These are phyloP conservation scores for Neofusicoccum cordaticola DNA, from an alignment of 2,329 filamentous ascomycete genomes.

Conservation along the genomic window DNA sequence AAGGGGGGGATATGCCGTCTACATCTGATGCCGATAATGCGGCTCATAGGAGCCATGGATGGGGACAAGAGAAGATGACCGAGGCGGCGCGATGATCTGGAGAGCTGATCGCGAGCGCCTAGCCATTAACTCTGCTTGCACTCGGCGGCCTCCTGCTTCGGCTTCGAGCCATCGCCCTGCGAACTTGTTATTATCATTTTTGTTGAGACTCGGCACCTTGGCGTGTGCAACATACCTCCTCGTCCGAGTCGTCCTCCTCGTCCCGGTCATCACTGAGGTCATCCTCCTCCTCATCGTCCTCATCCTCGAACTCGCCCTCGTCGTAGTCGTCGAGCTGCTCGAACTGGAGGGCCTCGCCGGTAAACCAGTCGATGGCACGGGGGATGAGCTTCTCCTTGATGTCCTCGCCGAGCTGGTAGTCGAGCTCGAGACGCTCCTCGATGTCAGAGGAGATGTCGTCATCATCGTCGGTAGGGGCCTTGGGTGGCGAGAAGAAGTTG, in stretches of 20 bases:
- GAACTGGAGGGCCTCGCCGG: constrained; percentile 92
- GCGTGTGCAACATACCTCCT: constrained; percentile 28
- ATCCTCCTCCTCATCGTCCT: constrained; percentile 89
- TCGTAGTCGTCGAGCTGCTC: constrained; percentile 89
- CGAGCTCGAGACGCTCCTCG: constrained; percentile 94
- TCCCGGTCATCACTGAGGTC: constrained; percentile 78
- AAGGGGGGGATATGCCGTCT: constrained; percentile 17
- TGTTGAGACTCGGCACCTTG: not conserved
- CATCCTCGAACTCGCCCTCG: constrained; percentile 79
- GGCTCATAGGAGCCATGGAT: not conserved
- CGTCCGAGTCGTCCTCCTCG: constrained; percentile 59
- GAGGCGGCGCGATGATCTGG: constrained; percentile 3
- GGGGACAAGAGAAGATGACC: constrained; percentile 6
- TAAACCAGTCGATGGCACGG: constrained; percentile 98
- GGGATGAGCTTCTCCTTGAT: constrained; percentile 99
- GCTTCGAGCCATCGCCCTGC: constrained; percentile 42
- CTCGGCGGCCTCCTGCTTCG: constrained; percentile 45
- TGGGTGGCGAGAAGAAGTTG: constrained; percentile 98
- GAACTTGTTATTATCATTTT: not conserved
- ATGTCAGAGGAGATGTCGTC: constrained; percentile 82
- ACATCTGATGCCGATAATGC: constrained; percentile 17
- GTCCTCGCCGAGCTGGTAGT: constrained; percentile 98
- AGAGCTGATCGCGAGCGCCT: not conserved
- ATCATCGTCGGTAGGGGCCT: constrained; percentile 74
- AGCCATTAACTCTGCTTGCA: constrained; percentile 44